Base-by-base conservation (phyloP, 306 rosid species). In the Quercus suber region DNA sequence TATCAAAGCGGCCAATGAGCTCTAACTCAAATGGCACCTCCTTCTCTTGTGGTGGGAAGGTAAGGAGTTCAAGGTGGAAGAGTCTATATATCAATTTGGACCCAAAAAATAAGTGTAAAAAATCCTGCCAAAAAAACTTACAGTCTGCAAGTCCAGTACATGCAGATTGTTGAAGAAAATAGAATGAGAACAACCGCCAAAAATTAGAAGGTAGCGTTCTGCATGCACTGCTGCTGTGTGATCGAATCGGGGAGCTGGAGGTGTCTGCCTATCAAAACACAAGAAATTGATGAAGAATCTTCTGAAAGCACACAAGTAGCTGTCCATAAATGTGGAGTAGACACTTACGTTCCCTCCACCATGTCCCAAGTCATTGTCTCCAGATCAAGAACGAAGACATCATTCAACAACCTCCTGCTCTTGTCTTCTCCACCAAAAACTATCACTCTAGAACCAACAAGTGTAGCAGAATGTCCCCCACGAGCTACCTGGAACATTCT, bases 161-260 rank as follows among this genome's bases (percentile, higher is more conserved):
- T 91, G 97, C 77, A 93, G 91, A 88, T 96, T 96, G 64, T 85
- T 90, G 91, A 90, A 96, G 88, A 96, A 93, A 81, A 78, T 83
- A 72, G 97, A 86, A 86, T 93, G 97, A 78, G 98, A 96, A 78
- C 99, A 96, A 79, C 99, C 98, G 27, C 99, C 99, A 77, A 93
- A 96, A 79, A 96, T 76, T 69, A 91, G 83, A 85, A 96, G 96
- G 87, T 96, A 96, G 33, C 81, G 92, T 10, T 89, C 92, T 21
- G 88, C 90, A 27, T 90, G 93, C 80, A 93, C 75, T 65, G 97
- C 84, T 71, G 97, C 94, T 78, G 91, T 82, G 80, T 96, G 99
- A 86, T 96, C 99, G 7, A 87, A 96, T 85, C 98, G 91, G 55
- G 99, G 97, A 86, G 90, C 82, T 71, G 99, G 97, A 81, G 94